Evolutionary conservation across 768 basidiomycete species (phyloP), one percentile per base, ranked within the genome.

Genomic region (Mycena crocata): DNA sequence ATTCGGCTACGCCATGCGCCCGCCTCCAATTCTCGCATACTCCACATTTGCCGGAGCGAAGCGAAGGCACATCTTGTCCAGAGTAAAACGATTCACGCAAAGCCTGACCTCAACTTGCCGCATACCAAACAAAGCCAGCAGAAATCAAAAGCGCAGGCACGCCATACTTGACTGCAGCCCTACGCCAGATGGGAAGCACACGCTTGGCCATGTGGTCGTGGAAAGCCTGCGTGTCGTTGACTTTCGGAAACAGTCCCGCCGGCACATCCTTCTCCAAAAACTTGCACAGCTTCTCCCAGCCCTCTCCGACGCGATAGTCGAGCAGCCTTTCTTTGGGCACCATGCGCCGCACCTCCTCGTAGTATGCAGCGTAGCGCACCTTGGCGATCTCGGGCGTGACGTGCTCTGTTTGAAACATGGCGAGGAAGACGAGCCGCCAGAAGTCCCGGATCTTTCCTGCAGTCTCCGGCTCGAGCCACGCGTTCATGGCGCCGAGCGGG

Each of bases 301-400:
- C 62, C 34, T 64, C 62, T 23, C 55, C 62, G 26, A 57, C 45
- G 8, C 55, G 62, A 31, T 64, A 64, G 30, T 64, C 55, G 45
- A 64, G 62, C 12, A 64, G 46, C 28, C 55, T 44, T 39, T 64
- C 62, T 35, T n/a, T 42, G 26, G 62, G 62, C 1, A 63, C 62
- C 23, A 56, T 23, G 24, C 45, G 19, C n/a, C 62, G 62, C 37
- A 64, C 55, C 35, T 39, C 48, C 14, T 46, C 54, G 37, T 57
- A 64, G 46, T 59, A 40, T 23, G 52, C 55, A 21, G 23, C 12
- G 23, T 37, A 64, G 39, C 55, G 62, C 31, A 37, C 46, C 45
- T 56, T 50, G 32, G 54, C 62, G 30, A 39, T 35, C 54, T 64
- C 62, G 13, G 24, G 24, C 17, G 62, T 46, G 24, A 51, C 51